Base-by-base conservation (phyloP, 1,284 basidiomycete genomes). In the Anthracocystis setariae region DNA sequence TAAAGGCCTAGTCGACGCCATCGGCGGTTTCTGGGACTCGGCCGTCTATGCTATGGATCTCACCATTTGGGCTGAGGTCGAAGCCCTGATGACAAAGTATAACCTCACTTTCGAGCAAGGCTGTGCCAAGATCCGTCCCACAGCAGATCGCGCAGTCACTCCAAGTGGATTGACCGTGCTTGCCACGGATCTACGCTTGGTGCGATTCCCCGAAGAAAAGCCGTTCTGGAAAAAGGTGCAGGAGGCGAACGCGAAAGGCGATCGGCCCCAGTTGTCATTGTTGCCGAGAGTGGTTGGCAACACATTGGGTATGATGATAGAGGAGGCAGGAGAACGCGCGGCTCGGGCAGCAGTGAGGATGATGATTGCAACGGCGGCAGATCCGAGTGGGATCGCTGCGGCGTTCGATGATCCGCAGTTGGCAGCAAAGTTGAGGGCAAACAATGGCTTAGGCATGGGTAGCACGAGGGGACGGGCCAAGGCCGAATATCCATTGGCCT, bases 1-100 rank as follows among this genome's bases (percentile, higher is more conserved):
- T 1, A 73, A 81, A 3, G 84, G 84, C 3, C 73, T 85, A 20
- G 72, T 85, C 17, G 84, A 85, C 60, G 77, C 80, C 5, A 77
- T 85, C 13, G 84, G 84, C n/a, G 84, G 84, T 0, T 74, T 85
- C 27, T 73, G 79, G 45, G 84, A 85, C 46, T 80, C 83, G 2
- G 81, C 83, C 1, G 61, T 78, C 38, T 77, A 82, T 38, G 84
- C 84, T 10, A 70, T 73, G 55, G 61, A 63, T 3, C 49, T 76
- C 1, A 62, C 57, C 3, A 48, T 80, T 0, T 57, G 69, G 47
- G 45, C 53, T 12, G 78, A 78, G 54, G 49, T 75, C 44, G 62
- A 72, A 23, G 29, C 51, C 9, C 50, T 75, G 39, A 44, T 67
- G 10, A 55, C 56, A 35, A 56, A 63, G 24, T 57, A 72, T 21